A percentile compares a stretch with the other conserved stretches of the same genome.
Evolutionary conservation across 139 green algal genomes (phyloP).

Genomic region (Raphidocelis subcapitata): DNA sequence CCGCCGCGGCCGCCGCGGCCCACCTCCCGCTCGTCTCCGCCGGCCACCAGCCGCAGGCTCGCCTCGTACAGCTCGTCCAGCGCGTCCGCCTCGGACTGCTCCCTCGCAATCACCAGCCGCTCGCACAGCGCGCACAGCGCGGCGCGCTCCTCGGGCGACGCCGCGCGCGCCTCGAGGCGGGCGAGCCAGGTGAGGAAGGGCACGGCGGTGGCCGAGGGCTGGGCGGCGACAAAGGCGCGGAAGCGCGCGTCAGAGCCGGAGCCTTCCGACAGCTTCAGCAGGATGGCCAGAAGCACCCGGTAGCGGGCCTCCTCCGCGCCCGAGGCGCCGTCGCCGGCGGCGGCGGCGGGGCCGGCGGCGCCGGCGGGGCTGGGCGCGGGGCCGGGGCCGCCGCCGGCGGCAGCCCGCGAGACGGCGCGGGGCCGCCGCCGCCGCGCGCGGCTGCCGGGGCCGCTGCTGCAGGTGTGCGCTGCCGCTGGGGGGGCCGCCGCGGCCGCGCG

Average conservation of each 20-base stretch:
- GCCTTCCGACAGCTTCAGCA: slow-evolving; percentile 6
- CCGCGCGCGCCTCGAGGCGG: slow-evolving; percentile 15
- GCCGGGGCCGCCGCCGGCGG: no score
- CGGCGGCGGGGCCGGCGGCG: no score
- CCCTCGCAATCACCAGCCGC: slow-evolving; percentile 6
- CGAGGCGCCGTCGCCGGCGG: no score
- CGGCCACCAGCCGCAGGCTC: slow-evolving; percentile 1
- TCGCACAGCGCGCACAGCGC: slow-evolving; percentile 18
- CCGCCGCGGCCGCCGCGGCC: no score
- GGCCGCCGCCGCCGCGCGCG: no score
- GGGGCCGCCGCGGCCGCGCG: no score
- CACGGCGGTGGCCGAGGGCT: slow-evolving; percentile 14
- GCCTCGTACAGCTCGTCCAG: slow-evolving; percentile 8
- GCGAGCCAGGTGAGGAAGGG: slow-evolving; percentile 29
- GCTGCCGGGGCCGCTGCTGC: no score
- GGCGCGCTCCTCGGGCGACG: not conserved
- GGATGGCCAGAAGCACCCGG: slow-evolving; percentile 12
- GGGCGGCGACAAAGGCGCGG: slow-evolving; percentile 14
- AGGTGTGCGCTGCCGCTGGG: no score
- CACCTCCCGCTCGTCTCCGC: slow-evolving; percentile 2
- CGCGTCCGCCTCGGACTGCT: slow-evolving; percentile 8
- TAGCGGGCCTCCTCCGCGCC: no score
- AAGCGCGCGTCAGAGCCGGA: not conserved
- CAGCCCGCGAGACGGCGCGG: no score
- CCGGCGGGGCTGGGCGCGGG: no score